Conservation (phyloP, 2,329 filamentous ascomycete species). For the Aspergillus fructus region DNA sequence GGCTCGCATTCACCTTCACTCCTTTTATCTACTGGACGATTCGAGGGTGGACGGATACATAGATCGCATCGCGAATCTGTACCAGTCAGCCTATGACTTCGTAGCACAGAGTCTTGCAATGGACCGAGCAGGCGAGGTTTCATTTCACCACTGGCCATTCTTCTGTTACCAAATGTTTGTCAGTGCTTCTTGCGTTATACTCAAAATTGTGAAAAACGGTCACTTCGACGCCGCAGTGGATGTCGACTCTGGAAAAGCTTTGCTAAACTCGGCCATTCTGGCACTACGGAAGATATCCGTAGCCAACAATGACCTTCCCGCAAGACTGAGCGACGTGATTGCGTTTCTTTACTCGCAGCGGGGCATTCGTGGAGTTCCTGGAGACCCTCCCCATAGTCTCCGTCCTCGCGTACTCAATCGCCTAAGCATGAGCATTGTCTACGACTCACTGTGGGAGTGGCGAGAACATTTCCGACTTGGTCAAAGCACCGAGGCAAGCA, state of each 20-base stretch:
- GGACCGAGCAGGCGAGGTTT: background rate
- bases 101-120: background rate
- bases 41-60: background rate
- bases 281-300: background rate
- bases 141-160: background rate
- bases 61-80: background rate
- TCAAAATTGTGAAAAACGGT: background rate
- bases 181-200: background rate
- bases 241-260: background rate
- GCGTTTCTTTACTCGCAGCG: background rate
- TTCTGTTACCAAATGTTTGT: background rate
- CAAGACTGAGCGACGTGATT: background rate
- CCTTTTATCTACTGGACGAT: background rate
- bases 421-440: background rate
- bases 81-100: background rate
- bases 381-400: background rate
- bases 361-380: background rate
- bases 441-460: background rate
- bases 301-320: background rate
- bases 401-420: background rate
- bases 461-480: background rate
- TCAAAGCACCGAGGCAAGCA: background rate
- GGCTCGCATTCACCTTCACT: background rate
- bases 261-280: background rate
- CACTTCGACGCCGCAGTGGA: background rate